A percentile compares a stretch with the other conserved stretches of the same genome.
Evolutionary conservation across 805 yeast species (phyloP).

Genomic region (Wickerhamiella alocasiicola): DNA sequence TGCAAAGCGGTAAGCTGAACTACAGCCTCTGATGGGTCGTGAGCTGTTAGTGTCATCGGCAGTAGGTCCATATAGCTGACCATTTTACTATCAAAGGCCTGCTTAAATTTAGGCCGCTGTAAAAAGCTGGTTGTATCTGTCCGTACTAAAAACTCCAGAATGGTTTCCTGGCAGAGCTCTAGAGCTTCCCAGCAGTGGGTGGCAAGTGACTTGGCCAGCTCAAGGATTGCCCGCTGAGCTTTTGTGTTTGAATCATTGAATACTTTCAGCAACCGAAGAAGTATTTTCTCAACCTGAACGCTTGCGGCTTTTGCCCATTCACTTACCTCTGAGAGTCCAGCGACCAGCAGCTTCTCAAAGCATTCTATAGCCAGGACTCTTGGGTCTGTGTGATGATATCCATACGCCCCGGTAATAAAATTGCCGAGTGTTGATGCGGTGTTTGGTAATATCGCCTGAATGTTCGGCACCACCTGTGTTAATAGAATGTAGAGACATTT

Average conservation of each 20-base stretch:
- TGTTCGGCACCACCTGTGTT: constrained; percentile 15
- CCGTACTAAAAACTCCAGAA: background rate
- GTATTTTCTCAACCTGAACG: constrained; percentile 7
- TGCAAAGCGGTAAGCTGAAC: constrained; percentile 10
- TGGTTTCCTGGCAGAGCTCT: constrained; percentile 4
- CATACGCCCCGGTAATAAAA: constrained; percentile 12
- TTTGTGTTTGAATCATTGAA: background rate
- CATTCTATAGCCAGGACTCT: constrained; percentile 67
- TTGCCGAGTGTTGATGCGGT: constrained; percentile 16
- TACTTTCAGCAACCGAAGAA: background rate
- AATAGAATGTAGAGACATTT: background rate
- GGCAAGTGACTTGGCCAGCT: background rate
- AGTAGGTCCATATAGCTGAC: constrained; percentile 10
- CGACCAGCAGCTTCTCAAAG: constrained; percentile 23
- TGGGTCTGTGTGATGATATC: constrained; percentile 37
- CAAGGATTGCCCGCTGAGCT: background rate
- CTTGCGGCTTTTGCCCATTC: constrained; percentile 4
- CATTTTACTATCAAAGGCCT: constrained; percentile 2
- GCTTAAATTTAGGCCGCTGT: background rate
- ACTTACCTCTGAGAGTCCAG: background rate
- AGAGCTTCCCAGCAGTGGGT: constrained; percentile 7
- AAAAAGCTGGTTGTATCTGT: background rate
- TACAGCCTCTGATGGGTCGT: constrained; percentile 10
- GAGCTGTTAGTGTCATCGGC: constrained; percentile 10
- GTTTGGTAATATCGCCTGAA: constrained; percentile 19